Conservation (phyloP, 1,139 yeast genomes). For the Diutina catenulata region DNA sequence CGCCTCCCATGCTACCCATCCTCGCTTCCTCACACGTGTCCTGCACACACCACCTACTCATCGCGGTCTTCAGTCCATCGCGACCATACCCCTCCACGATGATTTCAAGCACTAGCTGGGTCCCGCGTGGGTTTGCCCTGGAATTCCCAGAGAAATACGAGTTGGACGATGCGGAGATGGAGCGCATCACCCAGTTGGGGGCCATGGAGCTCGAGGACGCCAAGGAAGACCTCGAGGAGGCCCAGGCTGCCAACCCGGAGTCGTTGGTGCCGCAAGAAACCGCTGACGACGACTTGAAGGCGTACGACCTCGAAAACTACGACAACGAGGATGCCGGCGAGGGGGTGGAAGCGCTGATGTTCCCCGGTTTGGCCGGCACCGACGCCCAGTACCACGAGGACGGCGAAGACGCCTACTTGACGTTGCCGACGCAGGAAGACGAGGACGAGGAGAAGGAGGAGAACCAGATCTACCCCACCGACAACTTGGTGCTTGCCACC, state of each 20-base stretch:
- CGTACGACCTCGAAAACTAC: constrained; percentile 75
- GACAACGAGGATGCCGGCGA: constrained; percentile 51
- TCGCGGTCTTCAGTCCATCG: not conserved
- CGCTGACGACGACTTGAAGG: constrained; percentile 79
- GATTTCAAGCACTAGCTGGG: constrained; percentile 94
- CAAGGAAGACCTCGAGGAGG: constrained; percentile 41
- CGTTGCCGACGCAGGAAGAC: constrained; percentile 60
- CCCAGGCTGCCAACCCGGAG: constrained; percentile 11
- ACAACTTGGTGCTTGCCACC: constrained; percentile 79
- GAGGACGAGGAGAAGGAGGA: constrained; percentile 65
- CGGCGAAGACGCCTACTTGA: constrained; percentile 56
- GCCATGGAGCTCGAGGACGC: constrained; percentile 72
- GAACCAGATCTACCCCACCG: constrained; percentile 79
- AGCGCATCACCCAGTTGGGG: constrained; percentile 78
- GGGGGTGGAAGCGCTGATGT: constrained; percentile 46
- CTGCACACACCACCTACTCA: too few relatives aligned
- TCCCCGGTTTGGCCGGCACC: constrained; percentile 52
- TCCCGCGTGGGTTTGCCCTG: constrained; percentile 90
- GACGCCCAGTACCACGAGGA: constrained; percentile 45
- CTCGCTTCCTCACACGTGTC: too few relatives aligned
- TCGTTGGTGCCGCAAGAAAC: constrained; percentile 22
- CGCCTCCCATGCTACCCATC: too few relatives aligned
- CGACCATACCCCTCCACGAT: constrained; percentile 20
- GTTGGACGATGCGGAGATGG: constrained; percentile 86
- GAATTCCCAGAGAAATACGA: constrained; percentile 88